These are phyloP conservation scores for Oryza rufipogon DNA, from an alignment of 176 grass and related monocot genomes.

Conservation along the genomic window DNA sequence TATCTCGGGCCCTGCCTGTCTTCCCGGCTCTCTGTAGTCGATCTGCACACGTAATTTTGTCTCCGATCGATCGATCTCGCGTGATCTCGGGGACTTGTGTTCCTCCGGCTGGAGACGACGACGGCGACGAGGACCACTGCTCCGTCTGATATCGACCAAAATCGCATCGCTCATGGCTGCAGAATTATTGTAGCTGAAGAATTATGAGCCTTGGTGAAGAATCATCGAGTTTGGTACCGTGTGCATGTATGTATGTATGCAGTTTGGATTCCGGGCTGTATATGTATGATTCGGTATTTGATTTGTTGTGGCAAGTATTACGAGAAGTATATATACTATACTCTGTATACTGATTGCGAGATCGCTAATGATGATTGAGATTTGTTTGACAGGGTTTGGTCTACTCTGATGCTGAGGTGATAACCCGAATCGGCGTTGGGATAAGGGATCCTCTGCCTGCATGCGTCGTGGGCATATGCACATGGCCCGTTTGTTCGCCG, in stretches of 20 bases:
- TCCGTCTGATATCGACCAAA: background rate
- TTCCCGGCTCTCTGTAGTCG: too few species aligned
- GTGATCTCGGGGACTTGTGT: constrained; percentile 34
- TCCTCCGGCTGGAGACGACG: background rate
- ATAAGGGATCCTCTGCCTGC: background rate
- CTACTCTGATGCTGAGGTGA: background rate
- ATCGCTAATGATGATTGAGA: background rate
- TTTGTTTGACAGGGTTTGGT: constrained; percentile 9
- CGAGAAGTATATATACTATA: background rate
- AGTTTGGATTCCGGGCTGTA: background rate
- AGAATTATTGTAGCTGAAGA: background rate
- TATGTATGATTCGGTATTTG: background rate
- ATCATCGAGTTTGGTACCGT: background rate
- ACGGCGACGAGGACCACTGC: background rate
- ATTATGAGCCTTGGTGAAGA: background rate
- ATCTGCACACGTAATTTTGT: background rate
- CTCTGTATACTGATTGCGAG: background rate
- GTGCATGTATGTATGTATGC: background rate
- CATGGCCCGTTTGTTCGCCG: background rate
- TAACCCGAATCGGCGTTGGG: constrained; percentile 20
- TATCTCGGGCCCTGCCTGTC: background rate
- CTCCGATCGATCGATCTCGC: background rate
- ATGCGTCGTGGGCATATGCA: background rate
- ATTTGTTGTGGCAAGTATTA: background rate
- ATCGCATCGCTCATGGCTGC: background rate